Evolutionary conservation across 805 yeast species (phyloP).

Genomic region (Saccharomyces mikatae): DNA sequence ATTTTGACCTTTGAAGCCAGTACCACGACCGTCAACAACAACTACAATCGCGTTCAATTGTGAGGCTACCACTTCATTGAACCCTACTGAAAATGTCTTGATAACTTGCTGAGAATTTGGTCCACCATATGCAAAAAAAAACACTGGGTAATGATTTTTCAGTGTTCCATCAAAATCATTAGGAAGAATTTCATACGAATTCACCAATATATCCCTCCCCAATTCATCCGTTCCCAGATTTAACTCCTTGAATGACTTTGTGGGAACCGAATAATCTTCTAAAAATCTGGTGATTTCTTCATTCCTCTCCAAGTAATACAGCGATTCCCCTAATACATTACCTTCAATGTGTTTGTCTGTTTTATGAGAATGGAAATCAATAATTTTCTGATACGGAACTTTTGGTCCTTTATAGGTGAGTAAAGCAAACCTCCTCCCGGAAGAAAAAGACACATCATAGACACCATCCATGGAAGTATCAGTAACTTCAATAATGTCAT

Average conservation of each 20-base stretch:
- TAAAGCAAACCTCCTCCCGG: slow-evolving; percentile 66
- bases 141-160: slow-evolving; percentile 62
- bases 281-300: slow-evolving; percentile 34
- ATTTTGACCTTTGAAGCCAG: slow-evolving; percentile 76
- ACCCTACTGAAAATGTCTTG: slow-evolving; percentile 50
- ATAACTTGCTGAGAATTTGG: slow-evolving; percentile 85
- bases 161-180: slow-evolving; percentile 49
- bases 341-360: slow-evolving; percentile 10
- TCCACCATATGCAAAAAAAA: slow-evolving; percentile 90
- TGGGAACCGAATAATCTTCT: slow-evolving; percentile 48
- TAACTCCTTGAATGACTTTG: slow-evolving; percentile 43
- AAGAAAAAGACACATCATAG: slow-evolving; percentile 65
- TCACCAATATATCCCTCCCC: slow-evolving; percentile 42
- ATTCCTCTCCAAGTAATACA: slow-evolving; percentile 34
- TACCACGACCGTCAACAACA: slow-evolving; percentile 94
- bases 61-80: slow-evolving; percentile 71
- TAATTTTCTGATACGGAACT: slow-evolving; percentile 68
- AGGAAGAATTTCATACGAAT: slow-evolving; percentile 73
- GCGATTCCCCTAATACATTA: slow-evolving; percentile 23
- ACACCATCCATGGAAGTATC: slow-evolving; percentile 52
- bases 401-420: slow-evolving; percentile 71
- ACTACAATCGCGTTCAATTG: slow-evolving; percentile 78
- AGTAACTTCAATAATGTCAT: slow-evolving; percentile 38
- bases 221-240: slow-evolving; percentile 44
- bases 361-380: slow-evolving; percentile 39